Evolutionary conservation across 1,139 yeast genomes (phyloP).

Genomic region (Meyerozyma carpophila): DNA sequence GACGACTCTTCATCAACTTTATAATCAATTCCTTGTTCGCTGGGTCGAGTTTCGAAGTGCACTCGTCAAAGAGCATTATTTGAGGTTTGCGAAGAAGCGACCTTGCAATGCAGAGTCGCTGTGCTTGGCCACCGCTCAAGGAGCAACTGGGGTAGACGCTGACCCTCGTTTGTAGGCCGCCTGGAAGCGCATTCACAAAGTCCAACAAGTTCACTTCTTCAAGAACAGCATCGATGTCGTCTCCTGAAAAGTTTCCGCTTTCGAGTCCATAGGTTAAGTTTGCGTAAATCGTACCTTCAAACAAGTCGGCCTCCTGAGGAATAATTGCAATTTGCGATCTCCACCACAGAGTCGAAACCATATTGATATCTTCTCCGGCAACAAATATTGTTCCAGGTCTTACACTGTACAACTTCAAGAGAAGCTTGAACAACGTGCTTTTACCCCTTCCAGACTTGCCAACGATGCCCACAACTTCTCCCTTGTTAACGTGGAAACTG

Average conservation of each 20-base stretch:
- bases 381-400: constrained; percentile 29
- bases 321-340: constrained; percentile 57
- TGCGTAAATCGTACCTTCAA: constrained; percentile 62
- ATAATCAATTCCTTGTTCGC: constrained; percentile 40
- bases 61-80: constrained; percentile 68
- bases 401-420: constrained; percentile 47
- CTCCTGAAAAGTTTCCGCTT: neutral
- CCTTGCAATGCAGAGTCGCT: constrained; percentile 70
- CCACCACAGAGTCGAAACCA: constrained; percentile 43
- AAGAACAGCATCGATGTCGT: constrained; percentile 42
- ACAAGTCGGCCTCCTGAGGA: constrained; percentile 61
- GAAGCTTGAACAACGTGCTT: constrained; percentile 55
- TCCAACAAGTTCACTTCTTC: constrained; percentile 44
- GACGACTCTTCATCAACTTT: constrained; percentile 34
- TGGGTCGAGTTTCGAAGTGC: constrained; percentile 73
- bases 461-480: constrained; percentile 55
- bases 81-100: constrained; percentile 62
- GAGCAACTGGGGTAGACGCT: constrained; percentile 22
- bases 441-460: constrained; percentile 84
- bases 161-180: constrained; percentile 52
- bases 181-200: constrained; percentile 48
- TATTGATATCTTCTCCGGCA: constrained; percentile 37
- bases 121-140: constrained; percentile 79
- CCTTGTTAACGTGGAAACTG: constrained; percentile 33
- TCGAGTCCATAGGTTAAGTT: constrained; percentile 47